Conservation (phyloP, 257 asterid species). For the Scutellaria galericulata region DNA sequence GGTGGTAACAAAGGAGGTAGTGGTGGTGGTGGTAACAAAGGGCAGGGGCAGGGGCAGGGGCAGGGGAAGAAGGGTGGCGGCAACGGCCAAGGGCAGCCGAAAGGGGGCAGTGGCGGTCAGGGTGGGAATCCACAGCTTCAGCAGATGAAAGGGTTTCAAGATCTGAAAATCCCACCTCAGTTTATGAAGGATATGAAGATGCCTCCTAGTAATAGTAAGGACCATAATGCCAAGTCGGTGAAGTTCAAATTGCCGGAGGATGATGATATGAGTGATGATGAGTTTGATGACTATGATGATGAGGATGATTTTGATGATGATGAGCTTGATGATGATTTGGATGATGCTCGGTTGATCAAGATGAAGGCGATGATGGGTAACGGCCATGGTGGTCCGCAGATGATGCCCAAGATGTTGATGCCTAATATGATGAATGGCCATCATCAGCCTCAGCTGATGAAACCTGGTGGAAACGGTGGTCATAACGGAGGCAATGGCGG, state of each 20-base stretch:
- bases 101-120: slow-evolving; percentile 32
- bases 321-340: slow-evolving; percentile 65
- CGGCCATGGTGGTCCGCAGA: slow-evolving; percentile 46
- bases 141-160: slow-evolving; percentile 62
- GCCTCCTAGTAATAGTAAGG: slow-evolving; percentile 40
- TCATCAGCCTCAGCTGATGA: slow-evolving; percentile 53
- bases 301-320: slow-evolving; percentile 47
- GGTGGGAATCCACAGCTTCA: slow-evolving; percentile 45
- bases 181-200: slow-evolving; percentile 58
- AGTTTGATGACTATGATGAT: slow-evolving; percentile 45
- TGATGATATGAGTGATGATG: slow-evolving; percentile 63
- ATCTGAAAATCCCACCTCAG: slow-evolving; percentile 56
- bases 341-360: slow-evolving; percentile 51
- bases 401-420: slow-evolving; percentile 63
- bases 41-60: slow-evolving; percentile 33
- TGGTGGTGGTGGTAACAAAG: slow-evolving; percentile 52
- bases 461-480: slow-evolving; percentile 43
- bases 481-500: slow-evolving; percentile 17
- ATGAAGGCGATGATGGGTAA: slow-evolving; percentile 59
- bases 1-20: slow-evolving; percentile 49
- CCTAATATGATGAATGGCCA: slow-evolving; percentile 56
- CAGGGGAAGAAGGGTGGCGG: slow-evolving; percentile 36
- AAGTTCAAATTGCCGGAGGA: slow-evolving; percentile 64
- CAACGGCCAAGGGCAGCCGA: slow-evolving; percentile 1
- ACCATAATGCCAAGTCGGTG: slow-evolving; percentile 54